A percentile compares a stretch with the other conserved stretches of the same genome.
phyloP scores from a whole-genome alignment of 75 land plant genomes.

The Selaginella tamariscina region DNA sequence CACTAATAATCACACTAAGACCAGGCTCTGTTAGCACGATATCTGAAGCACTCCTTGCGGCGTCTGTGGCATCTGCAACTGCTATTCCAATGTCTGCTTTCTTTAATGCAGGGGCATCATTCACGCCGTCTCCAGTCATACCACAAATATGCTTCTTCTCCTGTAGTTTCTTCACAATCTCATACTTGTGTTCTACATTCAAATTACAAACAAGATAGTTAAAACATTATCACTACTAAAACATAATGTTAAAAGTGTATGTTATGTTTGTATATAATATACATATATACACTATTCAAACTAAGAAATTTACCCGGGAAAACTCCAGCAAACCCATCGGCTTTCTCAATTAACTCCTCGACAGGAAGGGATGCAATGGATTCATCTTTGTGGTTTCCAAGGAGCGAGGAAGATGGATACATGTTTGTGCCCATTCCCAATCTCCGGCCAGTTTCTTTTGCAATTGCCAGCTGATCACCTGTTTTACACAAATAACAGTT shows the following conservation, averaged over 20 bases:
- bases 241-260: not conserved
- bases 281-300: not conserved
- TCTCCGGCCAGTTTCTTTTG: slow-evolving; percentile 63
- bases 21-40: slow-evolving; percentile 47
- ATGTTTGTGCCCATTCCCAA: slow-evolving; percentile 76
- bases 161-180: slow-evolving; percentile 45
- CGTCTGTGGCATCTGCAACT: slow-evolving; percentile 53
- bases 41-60: slow-evolving; percentile 49
- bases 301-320: slow-evolving; percentile 50
- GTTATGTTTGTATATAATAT: not conserved
- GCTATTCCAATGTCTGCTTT: slow-evolving; percentile 53
- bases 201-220: no score
- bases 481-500: not conserved
- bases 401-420: slow-evolving; percentile 65
- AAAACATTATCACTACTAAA: no score
- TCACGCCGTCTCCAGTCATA: slow-evolving; percentile 79
- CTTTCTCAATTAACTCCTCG: slow-evolving; percentile 79
- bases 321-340: slow-evolving; percentile 90
- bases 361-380: slow-evolving; percentile 46
- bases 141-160: slow-evolving; percentile 72
- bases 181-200: slow-evolving; percentile 45
- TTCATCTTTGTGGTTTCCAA: slow-evolving; percentile 62
- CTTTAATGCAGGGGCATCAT: slow-evolving; percentile 63
- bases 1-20: slow-evolving; percentile 42
- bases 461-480: slow-evolving; percentile 72